Base-by-base conservation (phyloP, 2,329 filamentous ascomycete genomes). In the Arthrobotrys entomopaga region DNA sequence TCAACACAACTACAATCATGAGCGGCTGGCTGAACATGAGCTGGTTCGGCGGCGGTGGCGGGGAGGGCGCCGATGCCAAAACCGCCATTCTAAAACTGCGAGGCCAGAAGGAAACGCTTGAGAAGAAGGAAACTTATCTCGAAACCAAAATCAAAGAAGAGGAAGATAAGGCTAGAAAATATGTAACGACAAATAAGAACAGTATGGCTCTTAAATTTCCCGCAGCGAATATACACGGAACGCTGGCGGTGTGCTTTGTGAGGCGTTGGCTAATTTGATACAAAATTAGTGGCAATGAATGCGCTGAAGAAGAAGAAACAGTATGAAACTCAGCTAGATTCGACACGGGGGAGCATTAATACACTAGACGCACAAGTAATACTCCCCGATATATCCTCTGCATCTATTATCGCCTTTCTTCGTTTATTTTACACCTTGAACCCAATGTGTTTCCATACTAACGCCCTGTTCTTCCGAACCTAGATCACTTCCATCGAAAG, bases 91-190 rank as follows among this genome's bases (percentile, higher is more conserved):
- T 99, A 67, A 88, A 87, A 74, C 85, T 99, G 80, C 89, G 95
- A 79, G 87, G 90, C 80, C 94, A 97, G 84, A 86, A 98, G 50
- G 94, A 97, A 79, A 98, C 98, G 93, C 86, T 99, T 81, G 92
- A 96, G 84, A 99, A 99, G 87, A 87, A 94, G 74, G 93, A 98
- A 85, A 91, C 88, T 82, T 92, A 98, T 81, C 83, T 98, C 76
- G 90, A 95, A 82, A 91, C 87, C 76, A 93, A 96, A 84, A 97
- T 98, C 85, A 90, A 92, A 24, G 93, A 98, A 82, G 93, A 98
- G 82, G 92, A 97, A 79, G 87, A 86, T 42, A 87, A 96, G 77
- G 95, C 95, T 50, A 87, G 91, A 82, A 97, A 97, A 86, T 90
- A 95, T 76, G 90, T 97, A 65, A 88, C 85, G 79, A 86, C 90